phyloP scores from a whole-genome alignment of 129 eudicot species.

The Glebionis coronaria region DNA sequence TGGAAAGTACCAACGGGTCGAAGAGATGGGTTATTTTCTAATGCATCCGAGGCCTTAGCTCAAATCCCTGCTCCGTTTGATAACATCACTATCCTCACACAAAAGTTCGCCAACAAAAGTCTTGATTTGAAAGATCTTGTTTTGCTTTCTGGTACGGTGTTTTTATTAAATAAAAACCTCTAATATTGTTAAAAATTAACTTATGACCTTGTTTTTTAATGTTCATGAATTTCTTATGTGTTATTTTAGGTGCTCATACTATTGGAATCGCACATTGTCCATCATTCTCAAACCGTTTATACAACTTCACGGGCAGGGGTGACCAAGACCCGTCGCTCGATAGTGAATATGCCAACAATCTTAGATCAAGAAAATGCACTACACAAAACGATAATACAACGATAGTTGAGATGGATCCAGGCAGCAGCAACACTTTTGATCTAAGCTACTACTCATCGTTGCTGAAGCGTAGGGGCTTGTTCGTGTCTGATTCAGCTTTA shows the following conservation, averaged over 20 bases:
- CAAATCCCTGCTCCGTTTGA: conserved; percentile 70
- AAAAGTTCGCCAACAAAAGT: conserved; percentile 57
- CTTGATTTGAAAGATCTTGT: conserved; percentile 77
- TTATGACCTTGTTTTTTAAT: neutral
- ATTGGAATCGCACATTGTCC: conserved; percentile 73
- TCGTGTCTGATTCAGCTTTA: conserved; percentile 67
- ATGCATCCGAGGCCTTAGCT: conserved; percentile 54
- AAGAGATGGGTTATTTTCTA: conserved; percentile 75
- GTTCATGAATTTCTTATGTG: neutral
- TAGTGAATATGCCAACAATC: conserved; percentile 63
- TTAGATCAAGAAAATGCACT: conserved; percentile 57
- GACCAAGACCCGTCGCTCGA: conserved; percentile 71
- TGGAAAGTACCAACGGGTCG: conserved; percentile 94
- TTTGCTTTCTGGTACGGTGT: conserved; percentile 60
- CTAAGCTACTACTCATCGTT: conserved; percentile 67
- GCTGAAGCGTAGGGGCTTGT: conserved; percentile 70
- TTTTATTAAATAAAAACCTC: neutral
- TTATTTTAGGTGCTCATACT: conserved; percentile 72
- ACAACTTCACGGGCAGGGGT: conserved; percentile 79
- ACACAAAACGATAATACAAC: conserved; percentile 47
- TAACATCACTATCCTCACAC: conserved; percentile 58
- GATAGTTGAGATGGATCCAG: conserved; percentile 85
- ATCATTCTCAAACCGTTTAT: conserved; percentile 55
- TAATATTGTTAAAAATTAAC: too few relatives aligned
- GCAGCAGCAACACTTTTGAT: conserved; percentile 82